Evolutionary conservation across 139 green algal species (phyloP).

Genomic region (Chlorella vulgaris): DNA sequence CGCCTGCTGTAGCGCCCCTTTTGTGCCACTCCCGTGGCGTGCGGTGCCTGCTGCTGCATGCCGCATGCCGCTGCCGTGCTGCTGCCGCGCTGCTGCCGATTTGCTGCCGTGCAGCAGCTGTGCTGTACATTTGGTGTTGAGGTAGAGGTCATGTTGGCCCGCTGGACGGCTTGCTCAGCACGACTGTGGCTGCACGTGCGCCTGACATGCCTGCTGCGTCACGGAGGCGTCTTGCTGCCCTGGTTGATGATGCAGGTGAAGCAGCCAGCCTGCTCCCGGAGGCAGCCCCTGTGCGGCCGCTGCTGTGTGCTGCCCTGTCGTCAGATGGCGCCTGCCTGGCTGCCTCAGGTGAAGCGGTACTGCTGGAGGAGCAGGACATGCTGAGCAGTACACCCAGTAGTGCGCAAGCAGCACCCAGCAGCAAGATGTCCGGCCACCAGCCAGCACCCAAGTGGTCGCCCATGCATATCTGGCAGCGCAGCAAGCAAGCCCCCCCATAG

Average conservation of each 20-base stretch:
- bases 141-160: too few species aligned
- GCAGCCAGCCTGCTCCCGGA: constrained; percentile 16
- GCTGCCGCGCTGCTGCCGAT: too few species aligned
- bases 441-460: constrained; percentile 20
- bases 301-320: constrained; percentile 23
- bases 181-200: too few species aligned
- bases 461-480: constrained; percentile 26
- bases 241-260: constrained; percentile 18
- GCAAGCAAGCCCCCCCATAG: not conserved
- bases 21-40: not conserved
- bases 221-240: too few species aligned
- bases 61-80: too few species aligned
- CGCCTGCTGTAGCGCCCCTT: not conserved
- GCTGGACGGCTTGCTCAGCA: too few species aligned
- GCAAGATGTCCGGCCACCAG: constrained; percentile 3
- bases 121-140: too few species aligned
- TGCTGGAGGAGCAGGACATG: not conserved
- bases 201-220: too few species aligned
- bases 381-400: not conserved
- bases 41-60: too few species aligned
- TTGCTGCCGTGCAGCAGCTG: too few species aligned
- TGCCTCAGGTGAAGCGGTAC: constrained; percentile 11
- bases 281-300: not conserved
- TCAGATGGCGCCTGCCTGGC: constrained; percentile 17
- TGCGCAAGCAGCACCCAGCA: not conserved